Conservation (phyloP, 768 basidiomycete species). For the Amanita rimosa region DNA sequence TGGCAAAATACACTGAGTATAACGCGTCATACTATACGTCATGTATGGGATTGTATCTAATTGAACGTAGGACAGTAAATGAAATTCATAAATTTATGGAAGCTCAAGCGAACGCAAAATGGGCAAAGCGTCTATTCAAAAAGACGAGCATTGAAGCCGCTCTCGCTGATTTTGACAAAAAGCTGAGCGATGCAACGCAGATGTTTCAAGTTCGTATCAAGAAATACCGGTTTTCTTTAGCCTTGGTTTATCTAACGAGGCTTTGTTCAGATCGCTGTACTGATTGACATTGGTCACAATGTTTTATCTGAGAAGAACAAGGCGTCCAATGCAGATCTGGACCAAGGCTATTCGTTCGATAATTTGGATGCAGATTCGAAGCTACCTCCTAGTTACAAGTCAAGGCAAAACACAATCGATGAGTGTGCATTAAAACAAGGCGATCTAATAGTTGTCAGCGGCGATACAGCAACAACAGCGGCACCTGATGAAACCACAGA, state of each 20-base stretch:
- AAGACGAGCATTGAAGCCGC: slow-evolving; percentile 29
- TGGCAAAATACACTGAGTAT: slow-evolving; percentile 30
- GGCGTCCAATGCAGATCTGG: slow-evolving; percentile 2
- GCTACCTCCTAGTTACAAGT: neutral
- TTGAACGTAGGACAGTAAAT: slow-evolving; percentile 21
- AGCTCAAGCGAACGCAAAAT: slow-evolving; percentile 24
- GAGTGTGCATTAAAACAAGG: neutral
- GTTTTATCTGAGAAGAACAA: slow-evolving; percentile 16
- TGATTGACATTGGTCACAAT: slow-evolving; percentile 33
- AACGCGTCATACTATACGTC: slow-evolving; percentile 4
- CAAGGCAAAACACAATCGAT: neutral
- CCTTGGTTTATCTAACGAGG: neutral
- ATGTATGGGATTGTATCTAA: neutral
- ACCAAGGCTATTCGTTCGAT: neutral
- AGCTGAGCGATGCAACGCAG: slow-evolving; percentile 32
- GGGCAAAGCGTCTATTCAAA: slow-evolving; percentile 27
- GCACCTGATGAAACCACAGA: neutral
- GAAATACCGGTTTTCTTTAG: neutral
- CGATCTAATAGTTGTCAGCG: neutral
- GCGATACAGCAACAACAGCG: neutral
- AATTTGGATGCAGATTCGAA: neutral
- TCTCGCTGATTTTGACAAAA: slow-evolving; percentile 19
- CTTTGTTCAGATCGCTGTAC: slow-evolving; percentile 25
- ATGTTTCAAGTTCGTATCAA: slow-evolving; percentile 29
- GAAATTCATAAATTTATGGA: slow-evolving; percentile 29